Conservation (phyloP, 75 land plant genomes). For the Larix kaempferi region DNA sequence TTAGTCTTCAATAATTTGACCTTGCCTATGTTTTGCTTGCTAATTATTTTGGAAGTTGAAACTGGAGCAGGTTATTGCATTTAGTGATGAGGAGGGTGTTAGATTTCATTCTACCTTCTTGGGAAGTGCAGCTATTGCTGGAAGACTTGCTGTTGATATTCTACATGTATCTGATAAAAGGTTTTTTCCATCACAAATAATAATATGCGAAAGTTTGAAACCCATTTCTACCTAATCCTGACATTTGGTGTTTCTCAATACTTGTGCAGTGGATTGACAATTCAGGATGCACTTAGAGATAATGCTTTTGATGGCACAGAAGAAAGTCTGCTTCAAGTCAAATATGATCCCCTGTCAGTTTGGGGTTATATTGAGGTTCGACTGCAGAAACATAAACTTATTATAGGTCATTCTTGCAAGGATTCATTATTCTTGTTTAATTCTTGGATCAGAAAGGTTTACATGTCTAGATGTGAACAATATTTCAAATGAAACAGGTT, state of each 20-base stretch:
- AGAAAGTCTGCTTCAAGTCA: slow-evolving; percentile 56
- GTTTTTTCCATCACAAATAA: slow-evolving; percentile 23
- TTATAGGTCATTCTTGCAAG: neutral
- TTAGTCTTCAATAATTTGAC: neutral
- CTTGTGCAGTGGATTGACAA: slow-evolving; percentile 64
- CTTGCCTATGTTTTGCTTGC: neutral
- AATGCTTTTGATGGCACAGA: slow-evolving; percentile 43
- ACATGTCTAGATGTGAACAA: neutral
- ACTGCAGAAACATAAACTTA: neutral
- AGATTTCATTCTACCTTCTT: slow-evolving; percentile 96
- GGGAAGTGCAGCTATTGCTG: slow-evolving; percentile 96
- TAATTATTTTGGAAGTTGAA: slow-evolving; percentile 4
- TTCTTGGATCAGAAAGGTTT: neutral
- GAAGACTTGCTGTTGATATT: slow-evolving; percentile 53
- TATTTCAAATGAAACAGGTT: slow-evolving; percentile 46
- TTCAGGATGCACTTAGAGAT: slow-evolving; percentile 61
- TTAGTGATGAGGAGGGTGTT: slow-evolving; percentile 99
- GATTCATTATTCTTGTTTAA: neutral
- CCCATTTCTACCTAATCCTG: slow-evolving; percentile 5
- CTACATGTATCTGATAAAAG: slow-evolving; percentile 73
- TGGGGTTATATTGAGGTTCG: slow-evolving; percentile 97
- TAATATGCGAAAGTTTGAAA: neutral
- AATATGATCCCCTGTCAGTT: slow-evolving; percentile 71
- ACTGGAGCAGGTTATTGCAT: slow-evolving; percentile 83
- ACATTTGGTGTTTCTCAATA: neutral